Conservation (phyloP, 495 filamentous ascomycete genomes). For the Penicillium turbatum region DNA sequence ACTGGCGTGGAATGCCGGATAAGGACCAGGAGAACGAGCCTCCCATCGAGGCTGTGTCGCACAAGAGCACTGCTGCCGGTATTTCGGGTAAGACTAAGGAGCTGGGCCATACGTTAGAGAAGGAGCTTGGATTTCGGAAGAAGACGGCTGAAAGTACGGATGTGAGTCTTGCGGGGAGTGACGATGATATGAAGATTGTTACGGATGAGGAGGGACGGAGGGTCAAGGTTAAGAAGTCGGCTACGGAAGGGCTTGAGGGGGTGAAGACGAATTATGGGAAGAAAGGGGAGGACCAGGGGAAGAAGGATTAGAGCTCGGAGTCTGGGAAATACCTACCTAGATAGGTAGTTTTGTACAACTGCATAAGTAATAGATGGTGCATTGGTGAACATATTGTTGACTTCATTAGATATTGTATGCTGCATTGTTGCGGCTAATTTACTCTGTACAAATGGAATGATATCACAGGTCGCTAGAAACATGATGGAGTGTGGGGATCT, state of each 20-base stretch:
- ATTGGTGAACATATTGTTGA: not conserved
- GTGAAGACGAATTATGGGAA: constrained; percentile 29
- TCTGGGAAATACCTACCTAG: not conserved
- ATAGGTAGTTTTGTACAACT: too few species aligned
- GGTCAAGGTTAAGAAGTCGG: constrained; percentile 7
- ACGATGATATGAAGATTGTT: constrained; percentile 39
- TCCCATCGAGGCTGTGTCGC: constrained; percentile 1
- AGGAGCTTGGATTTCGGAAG: constrained; percentile 61
- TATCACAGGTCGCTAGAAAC: not conserved
- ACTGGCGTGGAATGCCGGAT: constrained; percentile 57
- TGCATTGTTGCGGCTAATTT: not conserved
- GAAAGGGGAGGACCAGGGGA: not conserved
- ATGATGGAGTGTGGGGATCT: not conserved
- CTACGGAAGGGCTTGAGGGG: constrained; percentile 26
- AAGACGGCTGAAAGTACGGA: constrained; percentile 56
- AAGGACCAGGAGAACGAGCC: not conserved
- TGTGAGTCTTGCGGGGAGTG: constrained; percentile 62
- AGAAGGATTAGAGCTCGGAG: not conserved
- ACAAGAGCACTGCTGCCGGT: constrained; percentile 6
- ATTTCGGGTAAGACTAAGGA: constrained; percentile 3
- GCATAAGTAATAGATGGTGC: not conserved
- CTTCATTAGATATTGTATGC: not conserved
- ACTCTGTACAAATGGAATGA: constrained; percentile 1
- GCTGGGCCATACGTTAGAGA: constrained; percentile 35
- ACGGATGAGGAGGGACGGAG: constrained; percentile 13